Evolutionary conservation across 2,329 filamentous ascomycete species (phyloP).

Genomic region (Xylariomycetidae sp.): DNA sequence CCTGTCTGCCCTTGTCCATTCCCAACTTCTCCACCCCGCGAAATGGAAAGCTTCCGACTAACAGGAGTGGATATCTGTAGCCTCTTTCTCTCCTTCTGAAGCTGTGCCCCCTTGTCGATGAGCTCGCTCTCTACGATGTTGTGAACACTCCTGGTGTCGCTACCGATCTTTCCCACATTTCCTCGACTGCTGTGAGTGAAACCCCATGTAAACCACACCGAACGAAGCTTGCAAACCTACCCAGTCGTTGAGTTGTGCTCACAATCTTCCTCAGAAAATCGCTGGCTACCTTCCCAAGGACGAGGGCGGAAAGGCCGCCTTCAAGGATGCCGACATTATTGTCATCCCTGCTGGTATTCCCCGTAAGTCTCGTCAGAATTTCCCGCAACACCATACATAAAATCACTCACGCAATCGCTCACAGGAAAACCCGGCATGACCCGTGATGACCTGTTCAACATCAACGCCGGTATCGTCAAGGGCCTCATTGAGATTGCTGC

Average conservation of each 20-base stretch:
- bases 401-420: conserved; percentile 19
- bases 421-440: conserved; percentile 98
- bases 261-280: conserved; percentile 59
- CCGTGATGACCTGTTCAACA: conserved; percentile 99
- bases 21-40: too few species aligned
- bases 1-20: too few species aligned
- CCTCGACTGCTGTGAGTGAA: conserved; percentile 66
- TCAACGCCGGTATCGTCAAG: conserved; percentile 97
- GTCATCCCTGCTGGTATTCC: conserved; percentile 98
- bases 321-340: conserved; percentile 92
- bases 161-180: conserved; percentile 96
- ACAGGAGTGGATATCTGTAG: conserved; percentile 41
- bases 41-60: conserved; percentile 11
- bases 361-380: conserved; percentile 59
- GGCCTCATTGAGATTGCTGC: conserved; percentile 85
- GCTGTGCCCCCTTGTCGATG: conserved; percentile 78
- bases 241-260: too few species aligned
- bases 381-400: conserved; percentile 1
- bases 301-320: conserved; percentile 77
- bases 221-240: too few species aligned
- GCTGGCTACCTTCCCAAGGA: conserved; percentile 84
- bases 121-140: conserved; percentile 98
- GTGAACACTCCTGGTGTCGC: conserved; percentile 97
- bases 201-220: too few species aligned
- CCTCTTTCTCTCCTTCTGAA: conserved; percentile 96